Evolutionary conservation across 2,329 filamentous ascomycete species (phyloP), one percentile per base, ranked within the genome.

Genomic region (Exophiala spinifera): DNA sequence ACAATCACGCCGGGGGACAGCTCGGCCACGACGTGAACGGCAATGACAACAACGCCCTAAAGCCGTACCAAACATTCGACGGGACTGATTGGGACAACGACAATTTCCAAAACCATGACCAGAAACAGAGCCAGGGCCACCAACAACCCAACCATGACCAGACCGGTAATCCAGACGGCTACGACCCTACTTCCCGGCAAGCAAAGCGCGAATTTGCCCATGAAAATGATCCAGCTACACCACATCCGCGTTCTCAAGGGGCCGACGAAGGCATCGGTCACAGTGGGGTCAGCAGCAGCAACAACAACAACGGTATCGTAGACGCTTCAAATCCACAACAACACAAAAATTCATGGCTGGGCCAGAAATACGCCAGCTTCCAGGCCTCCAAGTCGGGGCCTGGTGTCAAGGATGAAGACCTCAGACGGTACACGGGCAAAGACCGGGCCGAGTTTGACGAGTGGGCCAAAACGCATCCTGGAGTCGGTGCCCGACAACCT

Each of bases 371-470:
- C 21, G 40, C 51, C 17, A 36, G 40, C 23, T 57, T 40, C 43
- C 57, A 60, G 21, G 34, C 52, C 4, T 23, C 51, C 15, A 55
- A 56, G 49, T 33, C 33, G 7, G 56, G 53, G 19, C 3, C 20
- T 6, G 51, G 52, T 1, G 46, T 57, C 31, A 53, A 45, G 4
- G 60, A 61, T 42, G 60, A 61, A 11, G 60, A 61, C 8, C 8
- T 61, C n/a, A 54, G 51, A 25, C 52, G 57, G 54, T 61, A 61
- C 36, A 61, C 60, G 33, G 60, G 60, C 20, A 61, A 53, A 46
- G 54, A 55, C 33, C 46, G 49, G 14, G 44, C 40, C 6, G 53
- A 61, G 49, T 44, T 61, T 25, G 39, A 40, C 5, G 52, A 56
- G 11, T 60, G 53, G 54, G 49, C 49, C 6, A 20, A 53, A 15